These are phyloP conservation scores for Adansonia madagascariensis DNA, from an alignment of 441 rosid genomes.

Conservation along the genomic window DNA sequence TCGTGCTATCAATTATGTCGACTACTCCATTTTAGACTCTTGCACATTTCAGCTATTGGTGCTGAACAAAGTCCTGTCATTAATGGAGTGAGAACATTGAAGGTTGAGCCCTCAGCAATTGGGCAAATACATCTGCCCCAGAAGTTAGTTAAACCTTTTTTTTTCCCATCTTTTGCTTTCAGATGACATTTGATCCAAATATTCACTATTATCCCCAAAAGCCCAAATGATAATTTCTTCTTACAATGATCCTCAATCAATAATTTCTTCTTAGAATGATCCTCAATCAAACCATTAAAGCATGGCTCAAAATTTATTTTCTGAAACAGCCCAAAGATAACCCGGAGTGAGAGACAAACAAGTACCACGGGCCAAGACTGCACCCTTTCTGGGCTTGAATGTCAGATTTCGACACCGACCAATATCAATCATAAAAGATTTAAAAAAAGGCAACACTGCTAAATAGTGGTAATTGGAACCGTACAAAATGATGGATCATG, in stretches of 20 bases:
- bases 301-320: background rate
- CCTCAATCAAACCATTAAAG: background rate
- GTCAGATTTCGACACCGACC: background rate
- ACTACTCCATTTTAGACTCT: background rate
- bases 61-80: background rate
- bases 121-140: background rate
- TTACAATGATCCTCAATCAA: background rate
- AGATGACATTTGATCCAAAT: background rate
- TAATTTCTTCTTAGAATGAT: background rate
- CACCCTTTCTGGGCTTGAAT: background rate
- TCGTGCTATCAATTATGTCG: background rate
- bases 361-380: background rate
- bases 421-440: too few species aligned
- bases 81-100: background rate
- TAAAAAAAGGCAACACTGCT: too few species aligned
- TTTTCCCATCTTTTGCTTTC: background rate
- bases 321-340: background rate
- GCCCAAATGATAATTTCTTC: background rate
- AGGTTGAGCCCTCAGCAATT: background rate
- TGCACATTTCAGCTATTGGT: background rate
- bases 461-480: background rate
- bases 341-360: background rate
- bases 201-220: background rate
- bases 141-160: background rate
- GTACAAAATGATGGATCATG: background rate